Evolutionary conservation across 768 basidiomycete species (phyloP).

Genomic region (Mycena capillaripes): DNA sequence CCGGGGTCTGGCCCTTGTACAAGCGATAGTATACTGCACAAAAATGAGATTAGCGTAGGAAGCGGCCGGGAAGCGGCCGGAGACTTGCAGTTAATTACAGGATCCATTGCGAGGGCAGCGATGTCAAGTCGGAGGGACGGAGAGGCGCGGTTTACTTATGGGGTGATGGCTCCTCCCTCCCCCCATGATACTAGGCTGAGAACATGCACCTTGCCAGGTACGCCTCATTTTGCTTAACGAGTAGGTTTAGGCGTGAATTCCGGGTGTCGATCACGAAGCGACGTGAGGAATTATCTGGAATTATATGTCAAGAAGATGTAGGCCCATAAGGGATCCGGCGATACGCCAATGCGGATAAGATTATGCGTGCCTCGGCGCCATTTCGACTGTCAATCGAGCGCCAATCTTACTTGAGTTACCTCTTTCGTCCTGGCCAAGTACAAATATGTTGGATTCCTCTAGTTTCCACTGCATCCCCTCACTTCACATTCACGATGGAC

Average conservation of each 20-base stretch:
- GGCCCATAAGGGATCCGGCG: constrained; percentile 5
- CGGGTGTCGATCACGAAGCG: neutral
- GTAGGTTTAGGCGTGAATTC: too few relatives aligned
- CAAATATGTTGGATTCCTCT: constrained; percentile 10
- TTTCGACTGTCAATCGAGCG: too few relatives aligned
- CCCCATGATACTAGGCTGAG: constrained; percentile 16
- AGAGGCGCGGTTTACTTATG: constrained; percentile 15
- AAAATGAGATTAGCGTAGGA: constrained; percentile 5
- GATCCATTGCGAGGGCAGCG: constrained; percentile 20
- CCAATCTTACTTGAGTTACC: neutral
- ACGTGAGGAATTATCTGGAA: neutral
- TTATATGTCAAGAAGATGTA: neutral
- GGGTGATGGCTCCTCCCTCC: constrained; percentile 1
- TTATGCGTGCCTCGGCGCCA: too few relatives aligned
- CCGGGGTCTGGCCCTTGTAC: constrained; percentile 12
- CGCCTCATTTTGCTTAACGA: neutral
- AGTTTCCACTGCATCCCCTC: constrained; percentile 23
- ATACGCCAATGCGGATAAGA: constrained; percentile 13
- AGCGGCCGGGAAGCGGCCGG: neutral
- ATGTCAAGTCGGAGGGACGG: neutral
- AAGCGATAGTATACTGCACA: constrained; percentile 20
- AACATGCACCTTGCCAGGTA: constrained; percentile 12
- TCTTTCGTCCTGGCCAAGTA: constrained; percentile 3
- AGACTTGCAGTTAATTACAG: constrained; percentile 14
- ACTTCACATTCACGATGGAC: constrained; percentile 18